These are phyloP conservation scores for Phlebiopsis gigantea DNA, from an alignment of 768 basidiomycete genomes.

Conservation along the genomic window DNA sequence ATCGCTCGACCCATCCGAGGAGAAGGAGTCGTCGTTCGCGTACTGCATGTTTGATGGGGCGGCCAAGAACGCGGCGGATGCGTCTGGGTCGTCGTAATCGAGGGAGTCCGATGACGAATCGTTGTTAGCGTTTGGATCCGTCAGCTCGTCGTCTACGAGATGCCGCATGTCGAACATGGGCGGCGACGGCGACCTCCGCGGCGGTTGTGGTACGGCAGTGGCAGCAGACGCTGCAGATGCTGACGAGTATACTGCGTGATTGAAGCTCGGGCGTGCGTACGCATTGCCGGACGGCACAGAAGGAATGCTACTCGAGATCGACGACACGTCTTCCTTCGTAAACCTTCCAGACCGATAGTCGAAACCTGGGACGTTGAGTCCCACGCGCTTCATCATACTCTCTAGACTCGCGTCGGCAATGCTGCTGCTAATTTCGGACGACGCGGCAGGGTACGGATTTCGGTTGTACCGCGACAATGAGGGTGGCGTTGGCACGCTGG, in stretches of 20 bases:
- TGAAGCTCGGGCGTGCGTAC: background rate
- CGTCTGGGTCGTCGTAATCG: conserved; percentile 52
- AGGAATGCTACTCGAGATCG: background rate
- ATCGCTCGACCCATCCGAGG: conserved; percentile 40
- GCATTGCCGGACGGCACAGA: background rate
- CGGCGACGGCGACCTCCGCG: conserved; percentile 20
- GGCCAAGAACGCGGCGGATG: conserved; percentile 69
- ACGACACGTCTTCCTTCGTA: background rate
- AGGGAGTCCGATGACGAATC: conserved; percentile 34
- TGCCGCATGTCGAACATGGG: conserved; percentile 22
- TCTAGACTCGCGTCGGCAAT: conserved; percentile 57
- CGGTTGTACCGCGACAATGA: conserved; percentile 65
- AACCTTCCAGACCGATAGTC: background rate
- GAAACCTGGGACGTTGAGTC: conserved; percentile 31
- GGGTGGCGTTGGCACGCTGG: conserved; percentile 64
- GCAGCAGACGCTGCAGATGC: background rate
- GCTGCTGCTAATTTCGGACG: conserved; percentile 33
- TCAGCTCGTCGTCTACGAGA: conserved; percentile 20
- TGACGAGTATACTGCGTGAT: background rate
- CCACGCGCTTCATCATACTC: conserved; percentile 64
- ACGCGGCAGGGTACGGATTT: conserved; percentile 24
- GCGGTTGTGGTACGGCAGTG: too few species aligned
- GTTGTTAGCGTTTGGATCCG: conserved; percentile 45
- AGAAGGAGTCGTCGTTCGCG: conserved; percentile 39
- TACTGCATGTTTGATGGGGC: conserved; percentile 37